Evolutionary conservation across 2,329 filamentous ascomycete genomes (phyloP).

Genomic region (Raffaelea arxii): DNA sequence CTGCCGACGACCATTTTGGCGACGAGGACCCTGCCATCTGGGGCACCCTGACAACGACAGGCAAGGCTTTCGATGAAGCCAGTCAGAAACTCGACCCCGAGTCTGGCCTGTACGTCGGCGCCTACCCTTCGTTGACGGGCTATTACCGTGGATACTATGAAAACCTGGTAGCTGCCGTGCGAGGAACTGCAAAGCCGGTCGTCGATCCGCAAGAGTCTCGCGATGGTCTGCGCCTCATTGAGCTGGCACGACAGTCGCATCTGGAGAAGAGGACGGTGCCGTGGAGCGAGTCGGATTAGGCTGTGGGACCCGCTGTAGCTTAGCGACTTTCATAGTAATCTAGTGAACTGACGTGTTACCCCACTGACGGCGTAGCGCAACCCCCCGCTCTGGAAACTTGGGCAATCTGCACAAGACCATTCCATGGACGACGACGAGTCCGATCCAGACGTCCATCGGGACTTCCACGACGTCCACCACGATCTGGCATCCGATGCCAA

Average conservation of each 20-base stretch:
- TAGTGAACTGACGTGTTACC: too few species aligned
- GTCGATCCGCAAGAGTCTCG: constrained; percentile 27
- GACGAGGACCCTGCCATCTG: constrained; percentile 24
- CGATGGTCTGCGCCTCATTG: constrained; percentile 28
- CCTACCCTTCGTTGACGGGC: constrained; percentile 27
- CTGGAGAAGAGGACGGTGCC: constrained; percentile 7
- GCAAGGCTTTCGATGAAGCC: constrained; percentile 21
- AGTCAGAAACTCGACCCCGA: constrained; percentile 19
- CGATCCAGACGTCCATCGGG: background rate
- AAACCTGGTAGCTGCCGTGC: constrained; percentile 28
- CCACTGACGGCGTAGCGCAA: too few species aligned
- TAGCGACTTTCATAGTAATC: too few species aligned
- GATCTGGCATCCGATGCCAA: background rate
- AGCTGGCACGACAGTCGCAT: constrained; percentile 27
- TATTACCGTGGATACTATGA: constrained; percentile 30
- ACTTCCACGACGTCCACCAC: too few species aligned
- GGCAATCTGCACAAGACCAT: constrained; percentile 2
- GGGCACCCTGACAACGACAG: constrained; percentile 27
- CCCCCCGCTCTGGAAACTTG: too few species aligned
- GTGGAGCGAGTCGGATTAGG: constrained; percentile 5
- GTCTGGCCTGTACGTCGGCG: constrained; percentile 23
- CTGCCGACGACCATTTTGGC: constrained; percentile 21
- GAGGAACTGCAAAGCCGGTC: constrained; percentile 24
- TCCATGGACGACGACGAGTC: constrained; percentile 12
- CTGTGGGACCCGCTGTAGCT: too few species aligned